Percentiles rank a stretch among this genome's conserved stretches.
phyloP scores from a whole-genome alignment of 2,329 filamentous ascomycete species.

The Fusarium goolgardi region DNA sequence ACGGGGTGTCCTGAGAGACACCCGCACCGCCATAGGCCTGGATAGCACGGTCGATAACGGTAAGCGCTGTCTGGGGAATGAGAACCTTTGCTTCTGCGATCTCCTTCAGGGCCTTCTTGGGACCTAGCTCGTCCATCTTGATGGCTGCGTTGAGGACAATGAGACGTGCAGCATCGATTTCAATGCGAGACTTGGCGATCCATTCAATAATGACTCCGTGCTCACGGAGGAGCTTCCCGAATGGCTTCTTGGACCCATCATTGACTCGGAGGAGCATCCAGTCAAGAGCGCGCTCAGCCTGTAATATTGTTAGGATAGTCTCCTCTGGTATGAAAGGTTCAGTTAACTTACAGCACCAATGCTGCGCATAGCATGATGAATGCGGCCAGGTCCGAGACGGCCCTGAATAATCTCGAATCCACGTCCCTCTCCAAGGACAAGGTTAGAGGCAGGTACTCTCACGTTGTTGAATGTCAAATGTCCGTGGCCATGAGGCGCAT shows the following conservation, averaged over 20 bases:
- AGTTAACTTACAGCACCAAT: constrained; percentile 77
- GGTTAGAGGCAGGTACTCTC: constrained; percentile 82
- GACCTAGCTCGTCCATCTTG: constrained; percentile 89
- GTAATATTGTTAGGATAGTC: constrained; percentile 10
- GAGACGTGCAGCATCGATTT: constrained; percentile 92
- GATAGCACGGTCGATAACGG: constrained; percentile 92
- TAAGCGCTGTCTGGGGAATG: constrained; percentile 82
- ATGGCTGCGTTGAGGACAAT: constrained; percentile 94
- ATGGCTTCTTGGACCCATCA: constrained; percentile 89
- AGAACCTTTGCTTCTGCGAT: constrained; percentile 97
- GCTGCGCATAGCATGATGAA: constrained; percentile 96
- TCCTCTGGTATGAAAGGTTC: background rate
- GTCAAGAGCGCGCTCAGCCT: constrained; percentile 89
- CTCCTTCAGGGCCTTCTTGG: constrained; percentile 90
- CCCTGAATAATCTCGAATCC: constrained; percentile 99
- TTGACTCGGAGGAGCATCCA: constrained; percentile 96
- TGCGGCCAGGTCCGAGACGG: constrained; percentile 92
- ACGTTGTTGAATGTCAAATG: constrained; percentile 92
- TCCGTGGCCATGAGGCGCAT: constrained; percentile 97
- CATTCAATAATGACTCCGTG: constrained; percentile 97
- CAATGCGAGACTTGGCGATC: constrained; percentile 90
- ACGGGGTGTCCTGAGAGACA: constrained; percentile 92
- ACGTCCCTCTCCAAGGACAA: constrained; percentile 91
- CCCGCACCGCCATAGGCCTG: constrained; percentile 93
- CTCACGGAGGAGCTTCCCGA: constrained; percentile 85